Conservation (phyloP, 2,329 filamentous ascomycete genomes). For the Aureobasidium mangrovei region DNA sequence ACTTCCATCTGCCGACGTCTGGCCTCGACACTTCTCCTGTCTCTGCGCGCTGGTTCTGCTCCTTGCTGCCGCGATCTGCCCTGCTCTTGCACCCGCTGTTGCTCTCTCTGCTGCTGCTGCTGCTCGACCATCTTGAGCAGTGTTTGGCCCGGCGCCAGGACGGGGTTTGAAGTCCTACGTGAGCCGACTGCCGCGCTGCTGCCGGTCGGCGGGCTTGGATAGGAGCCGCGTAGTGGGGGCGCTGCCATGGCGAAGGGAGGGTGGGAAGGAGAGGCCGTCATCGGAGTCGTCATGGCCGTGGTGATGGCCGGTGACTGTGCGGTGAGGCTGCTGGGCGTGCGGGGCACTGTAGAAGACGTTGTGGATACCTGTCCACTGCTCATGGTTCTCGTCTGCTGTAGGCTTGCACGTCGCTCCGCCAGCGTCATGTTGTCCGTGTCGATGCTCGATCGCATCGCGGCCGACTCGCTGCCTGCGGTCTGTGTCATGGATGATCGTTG, state of each 20-base stretch:
- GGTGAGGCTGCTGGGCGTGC: conserved; percentile 11
- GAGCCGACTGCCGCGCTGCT: conserved; percentile 27
- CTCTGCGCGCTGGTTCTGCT: conserved; percentile 31
- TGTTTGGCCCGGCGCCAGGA: conserved; percentile 5
- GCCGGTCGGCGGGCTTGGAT: conserved; percentile 33
- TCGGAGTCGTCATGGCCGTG: conserved; percentile 42
- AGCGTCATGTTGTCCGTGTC: conserved; percentile 55
- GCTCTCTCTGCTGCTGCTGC: conserved; percentile 41
- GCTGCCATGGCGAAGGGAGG: conserved; percentile 21
- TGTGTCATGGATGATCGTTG: background rate
- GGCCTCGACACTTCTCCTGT: conserved; percentile 50
- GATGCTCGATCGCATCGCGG: background rate
- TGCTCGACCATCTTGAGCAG: conserved; percentile 27
- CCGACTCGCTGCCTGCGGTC: background rate
- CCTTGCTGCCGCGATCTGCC: conserved; percentile 28
- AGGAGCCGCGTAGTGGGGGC: background rate
- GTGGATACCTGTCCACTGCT: conserved; percentile 2
- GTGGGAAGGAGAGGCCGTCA: conserved; percentile 41
- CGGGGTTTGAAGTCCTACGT: conserved; percentile 14
- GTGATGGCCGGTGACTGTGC: conserved; percentile 22
- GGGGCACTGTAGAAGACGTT: conserved; percentile 7
- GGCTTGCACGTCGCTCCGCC: conserved; percentile 47
- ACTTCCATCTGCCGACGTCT: conserved; percentile 54
- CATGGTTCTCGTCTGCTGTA: conserved; percentile 18
- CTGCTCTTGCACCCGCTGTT: conserved; percentile 55